These are phyloP conservation scores for Pestalotiopsis sp. DNA, from an alignment of 2,329 filamentous ascomycete genomes.

Conservation along the genomic window DNA sequence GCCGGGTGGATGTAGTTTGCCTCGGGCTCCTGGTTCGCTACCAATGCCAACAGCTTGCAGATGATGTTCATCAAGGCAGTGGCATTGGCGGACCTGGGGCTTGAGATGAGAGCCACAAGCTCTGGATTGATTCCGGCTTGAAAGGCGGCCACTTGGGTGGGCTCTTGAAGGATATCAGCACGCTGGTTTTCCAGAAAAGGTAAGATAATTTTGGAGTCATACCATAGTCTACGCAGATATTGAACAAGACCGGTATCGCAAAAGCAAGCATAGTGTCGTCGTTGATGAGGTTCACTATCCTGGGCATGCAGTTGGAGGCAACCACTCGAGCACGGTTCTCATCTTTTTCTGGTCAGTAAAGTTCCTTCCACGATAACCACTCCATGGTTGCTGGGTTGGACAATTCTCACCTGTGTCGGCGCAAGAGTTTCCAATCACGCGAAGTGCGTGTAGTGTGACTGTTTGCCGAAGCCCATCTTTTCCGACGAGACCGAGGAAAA, in stretches of 20 bases:
- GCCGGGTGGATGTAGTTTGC: constrained; percentile 39
- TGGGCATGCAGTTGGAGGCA: constrained; percentile 44
- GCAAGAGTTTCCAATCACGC: constrained; percentile 62
- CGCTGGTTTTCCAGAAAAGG: background rate
- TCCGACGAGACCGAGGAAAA: constrained; percentile 51
- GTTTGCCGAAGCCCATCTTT: constrained; percentile 36
- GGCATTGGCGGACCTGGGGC: constrained; percentile 41
- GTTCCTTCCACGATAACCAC: background rate
- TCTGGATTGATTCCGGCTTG: constrained; percentile 48
- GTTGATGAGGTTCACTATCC: constrained; percentile 48
- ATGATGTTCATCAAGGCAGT: constrained; percentile 49
- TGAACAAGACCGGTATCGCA: constrained; percentile 61
- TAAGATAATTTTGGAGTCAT: constrained; percentile 21
- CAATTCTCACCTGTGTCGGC: constrained; percentile 53
- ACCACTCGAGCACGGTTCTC: constrained; percentile 60
- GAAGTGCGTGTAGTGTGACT: constrained; percentile 55
- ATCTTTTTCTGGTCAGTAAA: constrained; percentile 36
- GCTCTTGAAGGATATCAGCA: constrained; percentile 41
- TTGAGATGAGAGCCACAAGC: constrained; percentile 50
- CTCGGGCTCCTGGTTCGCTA: constrained; percentile 54
- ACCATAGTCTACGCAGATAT: constrained; percentile 66
- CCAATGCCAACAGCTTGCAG: constrained; percentile 56
- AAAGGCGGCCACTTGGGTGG: constrained; percentile 57
- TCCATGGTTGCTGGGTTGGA: no score
- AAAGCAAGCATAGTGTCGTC: constrained; percentile 50